Evolutionary conservation across 2,329 filamentous ascomycete species (phyloP), one percentile per base, ranked within the genome.

Genomic region (Huntiella bhutanensis): DNA sequence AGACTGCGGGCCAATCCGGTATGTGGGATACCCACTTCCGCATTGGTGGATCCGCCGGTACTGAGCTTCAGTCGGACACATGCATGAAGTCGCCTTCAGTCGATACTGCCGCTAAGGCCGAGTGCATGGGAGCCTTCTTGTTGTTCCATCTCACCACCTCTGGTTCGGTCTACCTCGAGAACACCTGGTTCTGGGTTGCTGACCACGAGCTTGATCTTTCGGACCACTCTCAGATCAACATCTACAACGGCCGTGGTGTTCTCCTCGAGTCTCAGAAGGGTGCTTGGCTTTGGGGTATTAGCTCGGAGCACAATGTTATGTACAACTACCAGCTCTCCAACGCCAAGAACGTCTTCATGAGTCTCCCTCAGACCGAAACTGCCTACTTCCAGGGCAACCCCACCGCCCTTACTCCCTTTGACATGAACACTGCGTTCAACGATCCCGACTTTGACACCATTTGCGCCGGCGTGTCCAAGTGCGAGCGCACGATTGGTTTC

Each of bases 21-120:
- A 77, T 95, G 63, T 98, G 87, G 83, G 91, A 98, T 56, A 79
- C 87, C n/a, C 91, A 98, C 67, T 80, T 91, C 64, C 84, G 91
- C 57, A 75, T 98, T 55, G 88, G 86, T 55, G 91, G 91, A 38
- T 78, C 80, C 46, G 79, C 82, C 4, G 88, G 88, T 50, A 92
- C 87, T 22, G 64, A 82, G 53, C 72, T 96, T 12, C 83, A 92
- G 62, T 80, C 79, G 13, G 71, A 83, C 60, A 77, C 69, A 47
- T 95, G 87, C 66, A 62, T 73, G 59, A 92, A 92, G 70, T 82
- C 78, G 52, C 81, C 82, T 37, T 67, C 70, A 43, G 63, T 67
- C 11, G 70, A 68, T 4, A 75, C 80, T 43, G 60, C 63, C 3
- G 71, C 78, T 53, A 77, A 82, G 52, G 57, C 70, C 2, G 65